Evolutionary conservation across 1,284 basidiomycete genomes (phyloP), one percentile per base, ranked within the genome.

Genomic region (Ceratobasidium sp.): DNA sequence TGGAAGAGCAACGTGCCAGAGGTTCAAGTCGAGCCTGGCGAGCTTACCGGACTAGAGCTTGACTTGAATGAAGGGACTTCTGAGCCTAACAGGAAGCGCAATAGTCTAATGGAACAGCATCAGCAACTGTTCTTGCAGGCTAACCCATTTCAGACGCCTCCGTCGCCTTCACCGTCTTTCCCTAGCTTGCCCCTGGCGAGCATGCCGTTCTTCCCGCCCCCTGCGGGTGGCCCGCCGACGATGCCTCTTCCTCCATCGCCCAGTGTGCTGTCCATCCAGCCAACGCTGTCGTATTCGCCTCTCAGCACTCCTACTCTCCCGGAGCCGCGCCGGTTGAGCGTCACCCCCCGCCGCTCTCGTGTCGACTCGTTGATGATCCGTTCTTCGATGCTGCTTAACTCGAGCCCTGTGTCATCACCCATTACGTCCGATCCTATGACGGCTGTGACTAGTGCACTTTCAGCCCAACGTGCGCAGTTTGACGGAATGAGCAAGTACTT

Each of bases 141-240:
- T 16, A 69, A 52, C n/a, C 66, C 66, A 21, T 69, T 69, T 54
- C 66, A 69, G 54, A 69, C 66, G 13, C 66, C 66, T 9, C 66
- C 66, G 4, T 69, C 66, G 16, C 66, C 66, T n/a, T 21, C 52
- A 26, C 52, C 46, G 23, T 54, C 66, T 41, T 58, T 69, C 41
- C 54, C 66, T 5, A 21, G 23, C 43, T 16, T 44, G 7, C 16
- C 47, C 9, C 13, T 21, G 5, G 21, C 50, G 7, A 6, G 50
- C 13, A 54, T 28, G 26, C 32, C 50, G 50, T 54, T 54, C 9
- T 9, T 5, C 21, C 6, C 9, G 11, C 21, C 50, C 5, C 23
- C 50, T 21, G 66, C 28, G n/a, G 52, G 66, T 46, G 66, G 66
- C 5, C 66, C 66, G 14, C 66, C 66, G 28, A n/a, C 49, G 23